Percentiles rank a stretch among this genome's conserved stretches.
Evolutionary conservation across 73 alveolate genomes (phyloP).

Genomic region (Paramecium bursaria): DNA sequence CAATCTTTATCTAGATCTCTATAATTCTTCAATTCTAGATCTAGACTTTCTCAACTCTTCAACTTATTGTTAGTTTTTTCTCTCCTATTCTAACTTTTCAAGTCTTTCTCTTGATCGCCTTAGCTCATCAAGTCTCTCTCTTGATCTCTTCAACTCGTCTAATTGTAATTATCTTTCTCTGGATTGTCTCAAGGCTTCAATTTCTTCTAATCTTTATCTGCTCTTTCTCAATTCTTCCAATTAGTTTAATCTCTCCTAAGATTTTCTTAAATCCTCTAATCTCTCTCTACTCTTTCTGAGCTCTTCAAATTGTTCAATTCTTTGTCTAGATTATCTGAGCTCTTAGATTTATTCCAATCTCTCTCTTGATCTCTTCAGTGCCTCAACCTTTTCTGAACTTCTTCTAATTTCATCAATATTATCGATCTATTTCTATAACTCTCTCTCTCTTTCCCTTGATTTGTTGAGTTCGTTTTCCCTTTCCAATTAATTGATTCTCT

Average conservation of each 20-base stretch:
- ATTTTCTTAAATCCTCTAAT: conserved; percentile 36
- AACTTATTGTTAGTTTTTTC: conserved; percentile 53
- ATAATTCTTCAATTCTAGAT: conserved; percentile 53
- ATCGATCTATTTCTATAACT: no score
- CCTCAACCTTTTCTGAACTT: no score
- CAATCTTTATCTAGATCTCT: conserved; percentile 35
- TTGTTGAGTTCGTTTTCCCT: conserved; percentile 39
- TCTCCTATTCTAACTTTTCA: conserved; percentile 43
- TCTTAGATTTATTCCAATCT: conserved; percentile 55
- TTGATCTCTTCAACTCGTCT: conserved; percentile 25
- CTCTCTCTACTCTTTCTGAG: conserved; percentile 50
- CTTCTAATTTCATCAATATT: no score
- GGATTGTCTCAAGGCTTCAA: conserved; percentile 30
- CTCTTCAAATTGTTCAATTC: conserved; percentile 47
- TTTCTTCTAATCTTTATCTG: conserved; percentile 50
- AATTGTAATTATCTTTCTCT: conserved; percentile 47
- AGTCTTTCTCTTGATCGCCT: conserved; percentile 51
- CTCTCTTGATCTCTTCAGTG: conserved; percentile 13
- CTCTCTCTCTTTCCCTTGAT: conserved; percentile 55
- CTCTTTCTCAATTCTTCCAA: conserved; percentile 49
- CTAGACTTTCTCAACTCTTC: conserved; percentile 57
- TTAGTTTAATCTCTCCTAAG: conserved; percentile 30
- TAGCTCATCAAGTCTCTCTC: conserved; percentile 57
- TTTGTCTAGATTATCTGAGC: conserved; percentile 35
- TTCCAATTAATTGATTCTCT: conserved; percentile 34